Evolutionary conservation across 2,329 filamentous ascomycete genomes (phyloP).

Genomic region (Aspergillus candidus): DNA sequence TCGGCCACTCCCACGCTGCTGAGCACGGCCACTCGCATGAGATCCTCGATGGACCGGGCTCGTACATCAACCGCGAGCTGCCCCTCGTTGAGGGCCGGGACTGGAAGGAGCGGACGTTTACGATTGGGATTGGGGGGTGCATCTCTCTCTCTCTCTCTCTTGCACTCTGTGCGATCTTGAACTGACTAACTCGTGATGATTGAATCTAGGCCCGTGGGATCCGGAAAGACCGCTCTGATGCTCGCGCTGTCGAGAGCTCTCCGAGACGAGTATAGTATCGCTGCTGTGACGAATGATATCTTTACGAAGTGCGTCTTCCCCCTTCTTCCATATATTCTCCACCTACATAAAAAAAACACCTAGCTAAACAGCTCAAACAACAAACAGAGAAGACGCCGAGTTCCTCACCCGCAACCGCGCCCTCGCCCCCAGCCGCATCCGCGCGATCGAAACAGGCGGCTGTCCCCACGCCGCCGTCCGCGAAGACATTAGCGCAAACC

Average conservation of each 20-base stretch:
- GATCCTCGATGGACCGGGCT: constrained; percentile 88
- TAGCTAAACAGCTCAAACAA: not conserved
- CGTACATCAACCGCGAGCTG: constrained; percentile 85
- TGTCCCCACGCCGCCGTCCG: constrained; percentile 96
- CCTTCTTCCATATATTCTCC: not conserved
- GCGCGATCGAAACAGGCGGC: constrained; percentile 94
- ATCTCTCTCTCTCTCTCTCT: not conserved
- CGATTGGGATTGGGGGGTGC: constrained; percentile 95
- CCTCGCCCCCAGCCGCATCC: constrained; percentile 74
- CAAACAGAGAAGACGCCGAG: constrained; percentile 77
- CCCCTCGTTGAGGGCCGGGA: constrained; percentile 82
- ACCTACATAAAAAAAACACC: too few relatives aligned
- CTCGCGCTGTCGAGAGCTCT: constrained; percentile 82
- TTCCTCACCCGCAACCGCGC: constrained; percentile 86
- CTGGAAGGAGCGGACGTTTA: constrained; percentile 87
- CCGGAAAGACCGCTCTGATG: constrained; percentile 96
- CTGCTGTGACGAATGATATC: constrained; percentile 97
- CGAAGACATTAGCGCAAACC: constrained; percentile 91
- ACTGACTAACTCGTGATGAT: not conserved
- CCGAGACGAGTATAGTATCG: constrained; percentile 74
- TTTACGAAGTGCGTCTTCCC: constrained; percentile 62
- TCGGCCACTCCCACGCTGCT: constrained; percentile 51
- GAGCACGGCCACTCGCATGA: constrained; percentile 91
- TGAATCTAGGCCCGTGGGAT: constrained; percentile 72
- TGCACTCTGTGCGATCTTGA: not conserved